Conservation (phyloP, 345 rosid genomes). For the Sonneratia caseolaris region DNA sequence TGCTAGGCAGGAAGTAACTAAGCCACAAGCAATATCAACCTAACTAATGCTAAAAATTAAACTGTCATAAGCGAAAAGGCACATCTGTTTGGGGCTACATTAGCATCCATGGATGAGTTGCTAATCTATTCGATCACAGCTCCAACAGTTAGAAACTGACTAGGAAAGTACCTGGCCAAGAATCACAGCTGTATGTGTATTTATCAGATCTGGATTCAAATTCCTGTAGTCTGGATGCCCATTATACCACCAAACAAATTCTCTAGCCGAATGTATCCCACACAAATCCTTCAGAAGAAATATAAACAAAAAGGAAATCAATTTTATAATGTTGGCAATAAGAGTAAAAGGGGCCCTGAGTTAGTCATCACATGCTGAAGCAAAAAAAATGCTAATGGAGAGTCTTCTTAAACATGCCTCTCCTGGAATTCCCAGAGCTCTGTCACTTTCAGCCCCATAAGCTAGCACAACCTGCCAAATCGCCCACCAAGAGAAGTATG, state of each 20-base stretch:
- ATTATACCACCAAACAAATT: constrained; percentile 98
- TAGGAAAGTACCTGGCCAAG: constrained; percentile 59
- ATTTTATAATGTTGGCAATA: not conserved
- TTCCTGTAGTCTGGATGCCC: constrained; percentile 75
- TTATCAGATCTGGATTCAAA: constrained; percentile 60
- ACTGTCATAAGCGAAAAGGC: not conserved
- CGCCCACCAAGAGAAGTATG: not conserved
- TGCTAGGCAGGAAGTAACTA: constrained; percentile 1
- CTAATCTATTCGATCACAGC: not conserved
- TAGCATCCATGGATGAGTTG: not conserved
- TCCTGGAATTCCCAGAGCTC: constrained; percentile 67
- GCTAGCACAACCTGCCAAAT: constrained; percentile 82
- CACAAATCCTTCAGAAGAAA: constrained; percentile 35
- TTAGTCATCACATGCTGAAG: not conserved
- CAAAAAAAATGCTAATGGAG: not conserved
- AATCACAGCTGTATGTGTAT: constrained; percentile 65
- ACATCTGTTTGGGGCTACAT: not conserved
- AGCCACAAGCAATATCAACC: not conserved
- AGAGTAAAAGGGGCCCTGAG: not conserved
- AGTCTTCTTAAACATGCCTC: constrained; percentile 36
- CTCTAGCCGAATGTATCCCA: constrained; percentile 82
- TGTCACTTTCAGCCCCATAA: constrained; percentile 94
- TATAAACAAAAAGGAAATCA: not conserved
- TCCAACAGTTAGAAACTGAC: not conserved
- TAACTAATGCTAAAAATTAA: not conserved